phyloP scores from a whole-genome alignment of 163 green algal species.

The Scenedesmus sp. region DNA sequence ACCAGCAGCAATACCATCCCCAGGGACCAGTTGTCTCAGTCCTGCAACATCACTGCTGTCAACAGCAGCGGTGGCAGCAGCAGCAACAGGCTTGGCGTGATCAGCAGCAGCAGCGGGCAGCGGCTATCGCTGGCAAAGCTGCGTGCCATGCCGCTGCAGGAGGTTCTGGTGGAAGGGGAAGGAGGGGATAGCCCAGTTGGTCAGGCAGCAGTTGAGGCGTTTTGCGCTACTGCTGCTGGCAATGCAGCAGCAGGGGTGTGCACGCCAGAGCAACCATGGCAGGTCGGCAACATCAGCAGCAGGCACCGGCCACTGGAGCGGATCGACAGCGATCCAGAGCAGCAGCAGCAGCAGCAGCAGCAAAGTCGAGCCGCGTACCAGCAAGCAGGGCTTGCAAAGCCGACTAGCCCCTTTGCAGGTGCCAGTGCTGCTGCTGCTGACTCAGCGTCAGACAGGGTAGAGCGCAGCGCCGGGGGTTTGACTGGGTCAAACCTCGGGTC shows the following conservation, averaged over 20 bases:
- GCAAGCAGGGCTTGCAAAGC: background rate
- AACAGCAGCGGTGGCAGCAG: conserved; percentile 9
- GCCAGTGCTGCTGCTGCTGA: background rate
- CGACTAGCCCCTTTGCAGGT: background rate
- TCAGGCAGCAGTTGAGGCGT: background rate
- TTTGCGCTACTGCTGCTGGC: background rate
- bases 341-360: conserved; percentile 14
- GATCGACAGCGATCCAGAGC: background rate
- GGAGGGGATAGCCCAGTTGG: background rate
- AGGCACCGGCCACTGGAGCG: background rate
- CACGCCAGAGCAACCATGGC: background rate
- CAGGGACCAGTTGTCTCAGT: too few species aligned
- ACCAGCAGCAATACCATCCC: background rate
- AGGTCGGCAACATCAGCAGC: background rate
- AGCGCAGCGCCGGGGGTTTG: background rate
- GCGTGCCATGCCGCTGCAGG: background rate
- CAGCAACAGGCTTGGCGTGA: background rate
- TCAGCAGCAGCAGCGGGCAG: background rate
- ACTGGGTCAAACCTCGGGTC: background rate
- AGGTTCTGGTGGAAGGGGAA: background rate
- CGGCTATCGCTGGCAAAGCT: background rate
- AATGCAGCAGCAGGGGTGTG: background rate
- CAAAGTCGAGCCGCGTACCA: background rate
- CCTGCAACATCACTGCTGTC: background rate
- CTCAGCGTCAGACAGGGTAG: background rate